Base-by-base conservation (phyloP, 768 basidiomycete species). In the Fomitopsis pulvina region DNA sequence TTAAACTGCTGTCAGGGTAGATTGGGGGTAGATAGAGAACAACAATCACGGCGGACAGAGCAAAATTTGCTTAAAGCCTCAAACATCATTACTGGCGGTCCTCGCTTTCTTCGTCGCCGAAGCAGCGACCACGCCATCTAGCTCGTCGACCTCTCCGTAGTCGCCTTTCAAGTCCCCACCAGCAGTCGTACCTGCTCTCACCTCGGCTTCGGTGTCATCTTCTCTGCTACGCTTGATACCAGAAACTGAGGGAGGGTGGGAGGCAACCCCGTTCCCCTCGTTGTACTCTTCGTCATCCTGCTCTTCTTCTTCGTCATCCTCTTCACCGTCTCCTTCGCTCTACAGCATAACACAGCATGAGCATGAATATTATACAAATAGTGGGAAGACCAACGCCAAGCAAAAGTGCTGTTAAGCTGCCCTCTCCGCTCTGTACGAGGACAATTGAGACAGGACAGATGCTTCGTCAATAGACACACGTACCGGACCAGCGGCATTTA, bases 81-180 rank as follows among this genome's bases (percentile, higher is more conserved):
- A n/a, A n/a, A n/a, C 40, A 38, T 49, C 48, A 22, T 20, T n/a
- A 22, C 39, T 18, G n/a, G 25, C 26, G 14, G 49, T 50, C 46
- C 46, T 51, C 51, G 21, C 38, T 45, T 9, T 54, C 53, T 26
- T 50, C 40, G 63, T 66, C 14, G 7, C 34, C 4, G 34, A 37
- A 16, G 34, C 34, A 18, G 34, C 34, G 41, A 69, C 66, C 3
- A 58, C 59, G 52, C 65, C 66, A 27, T 65, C 59, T 25, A 52
- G 59, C 48, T 63, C 68, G 9, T 63, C 59, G 40, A 66, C 44
- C 45, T 66, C 65, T 5, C 62, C 60, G 46, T 63, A 55, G 50
- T 56, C 56, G 22, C 57, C 58, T 30, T 57, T 48, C 25, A 53
- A 41, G 32, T 53, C 47, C 37, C 34, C 46, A 18, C 21, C n/a